phyloP scores from a whole-genome alignment of 768 basidiomycete species.

The Lentinula detonsa region DNA sequence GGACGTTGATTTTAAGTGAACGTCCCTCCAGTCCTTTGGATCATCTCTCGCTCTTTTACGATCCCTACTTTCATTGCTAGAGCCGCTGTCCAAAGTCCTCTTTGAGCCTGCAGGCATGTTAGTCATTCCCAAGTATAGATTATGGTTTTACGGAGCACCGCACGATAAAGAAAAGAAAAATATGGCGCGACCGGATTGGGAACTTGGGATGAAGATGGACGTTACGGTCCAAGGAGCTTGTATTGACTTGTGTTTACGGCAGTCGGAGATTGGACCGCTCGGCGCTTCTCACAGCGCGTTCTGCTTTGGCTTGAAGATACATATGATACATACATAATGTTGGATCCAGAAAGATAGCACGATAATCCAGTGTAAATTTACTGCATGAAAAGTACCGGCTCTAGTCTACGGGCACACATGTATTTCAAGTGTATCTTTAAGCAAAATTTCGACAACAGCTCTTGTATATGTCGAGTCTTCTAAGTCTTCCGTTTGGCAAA shows the following conservation, averaged over 20 bases:
- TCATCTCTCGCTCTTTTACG: conserved; percentile 58
- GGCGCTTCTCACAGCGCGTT: background rate
- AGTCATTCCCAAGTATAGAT: conserved; percentile 47
- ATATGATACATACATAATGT: no score
- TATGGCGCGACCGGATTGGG: background rate
- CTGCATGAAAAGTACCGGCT: no score
- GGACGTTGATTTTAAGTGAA: conserved; percentile 43
- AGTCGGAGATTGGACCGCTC: background rate
- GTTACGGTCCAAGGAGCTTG: background rate
- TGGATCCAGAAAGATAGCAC: no score
- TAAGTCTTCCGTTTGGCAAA: conserved; percentile 58
- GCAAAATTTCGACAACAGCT: background rate
- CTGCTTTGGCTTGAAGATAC: no score
- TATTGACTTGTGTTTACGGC: background rate
- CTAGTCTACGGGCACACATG: no score
- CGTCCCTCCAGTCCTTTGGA: conserved; percentile 65
- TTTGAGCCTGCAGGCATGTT: conserved; percentile 80
- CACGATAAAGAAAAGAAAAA: conserved; percentile 6
- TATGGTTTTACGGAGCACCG: conserved; percentile 8
- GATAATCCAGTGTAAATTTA: no score
- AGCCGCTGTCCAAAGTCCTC: conserved; percentile 62
- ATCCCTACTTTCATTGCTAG: conserved; percentile 19
- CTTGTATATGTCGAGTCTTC: background rate
- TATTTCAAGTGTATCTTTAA: no score
- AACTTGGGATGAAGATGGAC: background rate